Evolutionary conservation across 2,329 filamentous ascomycete species (phyloP), one percentile per base, ranked within the genome.

Genomic region (Myriosclerotinia scirpicola): DNA sequence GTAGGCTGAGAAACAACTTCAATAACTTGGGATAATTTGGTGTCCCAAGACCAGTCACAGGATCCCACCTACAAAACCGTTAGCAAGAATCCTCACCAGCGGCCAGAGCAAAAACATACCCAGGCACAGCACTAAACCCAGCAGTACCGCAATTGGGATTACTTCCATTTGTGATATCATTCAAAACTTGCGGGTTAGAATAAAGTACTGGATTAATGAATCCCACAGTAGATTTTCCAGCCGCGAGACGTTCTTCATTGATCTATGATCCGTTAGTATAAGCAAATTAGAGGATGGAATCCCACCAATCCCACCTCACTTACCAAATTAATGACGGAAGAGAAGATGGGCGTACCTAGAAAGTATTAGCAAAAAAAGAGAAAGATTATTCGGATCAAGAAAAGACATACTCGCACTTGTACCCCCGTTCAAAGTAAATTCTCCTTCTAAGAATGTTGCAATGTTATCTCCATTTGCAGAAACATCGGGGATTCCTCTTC

Each of bases 401-500:
- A 1, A 62, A 42, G 17, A 55, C 36, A 22, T 62, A 64, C 65
- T 67, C 6, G 65, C 65, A 52, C 59, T 64, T 11, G 65, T 67
- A 2, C 65, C 65, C 9, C 65, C 65, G n/a, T n/a, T 67, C 22
- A 67, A 5, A 22, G 2, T 52, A 12, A 52, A 52, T 1, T n/a
- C n/a, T 34, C 65, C 65, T 22, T 36, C 12, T 7, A 64, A 20
- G 22, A 56, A 50, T 9, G 36, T 64, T 1, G 65, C 65, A 12
- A 67, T 67, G 4, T 67, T 67, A 17, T 67, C 79, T 1, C 80
- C 81, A 38, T 81, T 80, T 44, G 79, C 80, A 14, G 77, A 74
- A 12, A 83, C 76, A 65, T 85, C 83, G 1, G 83, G 83, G 68
- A 80, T 83, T 0, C 80, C 83, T 22, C 82, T 78, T 1, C 78